Evolutionary conservation across 2,329 filamentous ascomycete species (phyloP), one percentile per base, ranked within the genome.

Genomic region (Ascochyta koolunga): DNA sequence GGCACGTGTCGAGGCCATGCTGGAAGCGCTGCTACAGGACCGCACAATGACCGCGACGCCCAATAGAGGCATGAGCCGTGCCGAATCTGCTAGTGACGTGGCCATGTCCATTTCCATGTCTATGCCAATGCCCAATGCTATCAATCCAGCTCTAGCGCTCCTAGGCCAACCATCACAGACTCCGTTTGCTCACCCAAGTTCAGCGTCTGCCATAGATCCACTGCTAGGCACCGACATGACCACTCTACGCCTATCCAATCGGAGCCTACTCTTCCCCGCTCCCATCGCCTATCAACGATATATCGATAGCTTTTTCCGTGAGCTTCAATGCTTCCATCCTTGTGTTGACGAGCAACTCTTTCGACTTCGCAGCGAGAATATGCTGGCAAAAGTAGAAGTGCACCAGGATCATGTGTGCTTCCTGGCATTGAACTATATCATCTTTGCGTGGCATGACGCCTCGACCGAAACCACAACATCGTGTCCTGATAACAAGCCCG

Each of bases 1-100:
- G 71, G 57, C 68, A 9, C 61, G 71, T 9, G 65, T 74, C 5
- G 71, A 74, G 56, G 55, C 59, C 32, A 71, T 74, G 69, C 70
- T 74, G 69, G 68, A 73, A 36, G 61, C 62, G 13, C 48, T 73
- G 19, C 60, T 73, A n/a, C 71, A 67, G 21, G 69, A 73, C 5
- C 65, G 69, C 10, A 59, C 61, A 50, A 47, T 64, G 43, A 56
- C 58, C 5, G 52, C 64, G 43, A 64, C 65, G 13, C 64, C 68
- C 2, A 54, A 60, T 39, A 60, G 59, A n/a, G 68, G 64, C 44
- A 59, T 65, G 2, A 69, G 69, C 47, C 62, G 65, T n/a, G 69
- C 71, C 1, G 65, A 66, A 2, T 53, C 53, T 11, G 45, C 51
- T 24, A 59, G 55, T 25, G 61, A 69, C 8, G 48, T 56, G 11